Conservation (phyloP, 2,329 filamentous ascomycete genomes). For the Ceratocystis harringtonii region DNA sequence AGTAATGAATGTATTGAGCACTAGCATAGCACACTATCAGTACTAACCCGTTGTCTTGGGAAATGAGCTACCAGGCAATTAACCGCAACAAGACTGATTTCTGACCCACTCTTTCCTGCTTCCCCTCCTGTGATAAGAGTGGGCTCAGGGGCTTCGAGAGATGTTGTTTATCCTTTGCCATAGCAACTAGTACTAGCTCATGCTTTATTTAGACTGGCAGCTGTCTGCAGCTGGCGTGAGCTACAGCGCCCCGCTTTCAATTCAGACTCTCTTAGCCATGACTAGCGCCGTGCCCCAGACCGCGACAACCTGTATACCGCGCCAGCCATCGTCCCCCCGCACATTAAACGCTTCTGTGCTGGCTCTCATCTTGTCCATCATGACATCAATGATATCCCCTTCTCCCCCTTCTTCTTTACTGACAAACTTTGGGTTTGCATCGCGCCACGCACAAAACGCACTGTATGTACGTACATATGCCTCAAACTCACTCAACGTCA, state of each 20-base stretch:
- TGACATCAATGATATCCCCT: conserved; percentile 46
- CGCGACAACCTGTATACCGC: conserved; percentile 37
- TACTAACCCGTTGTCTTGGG: neutral
- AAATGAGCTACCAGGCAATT: neutral
- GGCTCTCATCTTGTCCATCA: conserved; percentile 43
- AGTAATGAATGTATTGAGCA: neutral
- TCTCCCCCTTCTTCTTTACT: conserved; percentile 37
- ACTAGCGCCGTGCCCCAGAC: conserved; percentile 49
- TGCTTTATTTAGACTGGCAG: neutral
- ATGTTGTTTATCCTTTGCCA: conserved; percentile 18
- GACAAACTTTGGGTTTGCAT: conserved; percentile 36
- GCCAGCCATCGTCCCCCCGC: conserved; percentile 32
- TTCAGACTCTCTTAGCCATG: conserved; percentile 32
- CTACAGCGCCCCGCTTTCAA: neutral
- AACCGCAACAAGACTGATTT: neutral
- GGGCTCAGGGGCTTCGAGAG: conserved; percentile 17
- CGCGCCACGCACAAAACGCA: conserved; percentile 42
- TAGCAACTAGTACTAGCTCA: neutral
- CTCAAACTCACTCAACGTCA: conserved; percentile 44
- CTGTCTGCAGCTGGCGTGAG: neutral
- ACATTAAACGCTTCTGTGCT: conserved; percentile 39
- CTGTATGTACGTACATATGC: conserved; percentile 48
- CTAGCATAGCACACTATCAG: neutral
- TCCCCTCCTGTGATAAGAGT: neutral
- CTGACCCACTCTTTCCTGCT: neutral